Conservation (phyloP, 805 yeast species). For the Teunomyces kruisii region DNA sequence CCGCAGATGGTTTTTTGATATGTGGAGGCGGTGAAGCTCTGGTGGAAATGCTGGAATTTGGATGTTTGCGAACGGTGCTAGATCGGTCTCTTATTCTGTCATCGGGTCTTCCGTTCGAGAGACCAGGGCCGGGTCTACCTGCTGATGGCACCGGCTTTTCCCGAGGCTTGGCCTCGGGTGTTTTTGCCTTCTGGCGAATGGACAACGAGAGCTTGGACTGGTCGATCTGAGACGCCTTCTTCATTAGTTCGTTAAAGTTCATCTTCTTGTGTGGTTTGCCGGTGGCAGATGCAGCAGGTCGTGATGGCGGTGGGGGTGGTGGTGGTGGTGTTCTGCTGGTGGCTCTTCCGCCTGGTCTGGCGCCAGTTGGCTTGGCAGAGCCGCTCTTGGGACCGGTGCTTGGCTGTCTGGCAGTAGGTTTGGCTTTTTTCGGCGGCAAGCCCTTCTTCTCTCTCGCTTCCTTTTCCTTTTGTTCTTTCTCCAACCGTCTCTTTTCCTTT, state of each 20-base stretch:
- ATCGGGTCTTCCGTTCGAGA: no score
- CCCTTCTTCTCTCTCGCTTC: conserved; percentile 36
- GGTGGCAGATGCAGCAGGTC: neutral
- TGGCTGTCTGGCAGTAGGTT: conserved; percentile 8
- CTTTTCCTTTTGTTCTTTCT: conserved; percentile 43
- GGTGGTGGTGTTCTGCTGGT: conserved; percentile 8
- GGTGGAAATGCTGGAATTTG: no score
- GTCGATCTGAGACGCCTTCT: conserved; percentile 63
- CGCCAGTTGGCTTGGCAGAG: neutral
- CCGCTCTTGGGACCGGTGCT: conserved; percentile 1
- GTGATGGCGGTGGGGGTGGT: conserved; percentile 9
- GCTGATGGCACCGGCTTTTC: neutral
- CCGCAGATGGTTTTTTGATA: neutral
- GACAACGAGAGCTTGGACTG: conserved; percentile 38
- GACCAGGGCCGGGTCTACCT: neutral
- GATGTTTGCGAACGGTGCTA: no score
- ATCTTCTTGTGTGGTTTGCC: conserved; percentile 39
- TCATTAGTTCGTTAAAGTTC: conserved; percentile 67
- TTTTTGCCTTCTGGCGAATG: conserved; percentile 36
- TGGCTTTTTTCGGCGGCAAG: conserved; percentile 22
- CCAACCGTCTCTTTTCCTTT: conserved; percentile 64
- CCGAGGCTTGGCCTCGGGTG: conserved; percentile 23
- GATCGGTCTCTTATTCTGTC: neutral
- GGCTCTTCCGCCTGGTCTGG: conserved; percentile 5
- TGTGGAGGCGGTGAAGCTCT: conserved; percentile 1